Evolutionary conservation across 208 protist genomes (phyloP), one percentile per base, ranked within the genome.

Genomic region (Trypanosoma platydactyli): DNA sequence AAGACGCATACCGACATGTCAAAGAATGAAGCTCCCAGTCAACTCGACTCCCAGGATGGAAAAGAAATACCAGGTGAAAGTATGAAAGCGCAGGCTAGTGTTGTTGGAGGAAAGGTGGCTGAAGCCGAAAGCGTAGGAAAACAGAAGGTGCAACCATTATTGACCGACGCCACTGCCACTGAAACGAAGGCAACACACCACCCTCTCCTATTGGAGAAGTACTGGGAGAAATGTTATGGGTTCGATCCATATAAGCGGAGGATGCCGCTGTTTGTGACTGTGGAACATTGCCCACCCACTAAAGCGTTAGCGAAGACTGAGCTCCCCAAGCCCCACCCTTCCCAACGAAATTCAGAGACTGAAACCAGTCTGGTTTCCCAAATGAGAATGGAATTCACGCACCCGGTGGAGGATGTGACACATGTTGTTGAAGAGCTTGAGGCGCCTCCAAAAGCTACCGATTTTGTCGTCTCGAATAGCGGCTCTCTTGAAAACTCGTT

Each of bases 171-270:
- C 5, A 22, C 49, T 54, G 22, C 49, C 13, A 33, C 16, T 51
- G 18, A 24, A 13, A 25, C 25, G 27, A 30, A 68, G 35, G 44
- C 2, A 33, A 24, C 16, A 16, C 33, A 60, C 27, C n/a, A 12
- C 24, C n/a, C n/a, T n/a, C 1, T 69, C 24, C 53, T 69, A 6
- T 45, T 24, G 44, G 44, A 69, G 51, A 69, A 61, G 29, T 69
- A 69, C 20, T 69, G 64, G 64, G 64, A 69, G 20, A 61, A 61
- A 27, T 61, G 52, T 0, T 61, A 69, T 53, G 64, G 64, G 9
- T 61, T 54, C 54, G 64, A 69, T 61, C 64, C 64, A 61, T 69
- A 24, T 18, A 69, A 69, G 33, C 64, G 51, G 24, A 41, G 29
- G 13, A 54, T 69, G 53, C 64, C 53, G 16, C 42, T 69, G 12